These are phyloP conservation scores for Chlorella sp. DNA, from an alignment of 139 green algal species.

Conservation along the genomic window DNA sequence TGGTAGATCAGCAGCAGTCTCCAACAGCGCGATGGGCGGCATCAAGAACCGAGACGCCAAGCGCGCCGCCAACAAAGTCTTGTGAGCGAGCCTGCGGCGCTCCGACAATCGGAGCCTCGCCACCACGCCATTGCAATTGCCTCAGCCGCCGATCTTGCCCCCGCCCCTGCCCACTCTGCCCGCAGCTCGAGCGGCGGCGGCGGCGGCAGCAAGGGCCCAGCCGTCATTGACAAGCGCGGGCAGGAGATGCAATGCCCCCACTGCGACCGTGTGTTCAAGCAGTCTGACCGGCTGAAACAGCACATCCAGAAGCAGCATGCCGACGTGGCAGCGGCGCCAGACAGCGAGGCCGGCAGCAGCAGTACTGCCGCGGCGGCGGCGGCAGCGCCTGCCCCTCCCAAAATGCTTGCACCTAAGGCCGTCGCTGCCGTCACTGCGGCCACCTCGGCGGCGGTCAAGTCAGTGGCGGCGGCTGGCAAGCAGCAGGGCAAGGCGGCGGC, in stretches of 20 bases:
- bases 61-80: conserved; percentile 40
- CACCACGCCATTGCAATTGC: not conserved
- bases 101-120: too few relatives aligned
- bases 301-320: conserved; percentile 81
- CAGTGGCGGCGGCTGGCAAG: not conserved
- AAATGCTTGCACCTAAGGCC: not conserved
- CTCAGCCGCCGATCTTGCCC: too few relatives aligned
- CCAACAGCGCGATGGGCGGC: conserved; percentile 16
- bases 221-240: conserved; percentile 84
- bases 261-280: conserved; percentile 88
- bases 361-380: not conserved
- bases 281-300: conserved; percentile 63
- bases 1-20: too few relatives aligned
- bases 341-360: not conserved
- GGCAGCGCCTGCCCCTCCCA: not conserved
- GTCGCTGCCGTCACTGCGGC: not conserved
- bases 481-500: not conserved
- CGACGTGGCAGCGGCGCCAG: conserved; percentile 36
- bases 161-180: conserved; percentile 10
- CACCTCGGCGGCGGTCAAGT: conserved; percentile 14
- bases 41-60: conserved; percentile 51
- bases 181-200: conserved; percentile 72
- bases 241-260: conserved; percentile 85
- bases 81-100: not conserved
- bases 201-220: conserved; percentile 81